These are phyloP conservation scores for Fomes fomentarius DNA, from an alignment of 1,284 basidiomycete genomes.

Conservation along the genomic window DNA sequence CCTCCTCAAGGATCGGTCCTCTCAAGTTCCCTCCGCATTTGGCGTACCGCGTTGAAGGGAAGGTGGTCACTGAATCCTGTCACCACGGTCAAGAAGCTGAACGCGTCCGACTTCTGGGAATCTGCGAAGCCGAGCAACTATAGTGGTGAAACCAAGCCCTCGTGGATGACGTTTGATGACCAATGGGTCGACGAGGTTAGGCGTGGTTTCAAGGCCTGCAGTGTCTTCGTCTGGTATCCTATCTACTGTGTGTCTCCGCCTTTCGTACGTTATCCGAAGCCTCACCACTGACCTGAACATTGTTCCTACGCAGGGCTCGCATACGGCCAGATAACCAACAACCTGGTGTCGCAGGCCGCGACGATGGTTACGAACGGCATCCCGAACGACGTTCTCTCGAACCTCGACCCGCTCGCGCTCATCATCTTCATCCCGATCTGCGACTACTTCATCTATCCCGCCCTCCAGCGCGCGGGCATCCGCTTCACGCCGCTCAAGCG, in stretches of 20 bases:
- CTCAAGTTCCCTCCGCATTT: slow-evolving; percentile 51
- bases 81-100: slow-evolving; percentile 49
- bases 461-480: slow-evolving; percentile 59
- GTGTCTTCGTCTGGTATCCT: slow-evolving; percentile 80
- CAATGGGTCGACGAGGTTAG: slow-evolving; percentile 83
- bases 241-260: slow-evolving; percentile 59
- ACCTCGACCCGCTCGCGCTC: slow-evolving; percentile 77
- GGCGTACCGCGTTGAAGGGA: slow-evolving; percentile 52
- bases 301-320: slow-evolving; percentile 66
- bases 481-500: slow-evolving; percentile 76
- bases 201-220: slow-evolving; percentile 84
- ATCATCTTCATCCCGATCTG: slow-evolving; percentile 76
- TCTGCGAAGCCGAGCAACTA: slow-evolving; percentile 68
- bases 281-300: too few species aligned
- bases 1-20: slow-evolving; percentile 84
- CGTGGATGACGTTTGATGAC: slow-evolving; percentile 79
- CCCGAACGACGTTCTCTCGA: slow-evolving; percentile 83
- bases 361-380: slow-evolving; percentile 73
- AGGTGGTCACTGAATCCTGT: slow-evolving; percentile 64
- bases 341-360: slow-evolving; percentile 77
- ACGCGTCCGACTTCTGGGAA: slow-evolving; percentile 78
- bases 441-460: slow-evolving; percentile 74
- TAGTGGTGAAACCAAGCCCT: slow-evolving; percentile 44
- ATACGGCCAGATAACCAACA: slow-evolving; percentile 80
- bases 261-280: too few species aligned